Conservation (phyloP, 2,329 filamentous ascomycete species). For the Penicillium fuscoglaucum region DNA sequence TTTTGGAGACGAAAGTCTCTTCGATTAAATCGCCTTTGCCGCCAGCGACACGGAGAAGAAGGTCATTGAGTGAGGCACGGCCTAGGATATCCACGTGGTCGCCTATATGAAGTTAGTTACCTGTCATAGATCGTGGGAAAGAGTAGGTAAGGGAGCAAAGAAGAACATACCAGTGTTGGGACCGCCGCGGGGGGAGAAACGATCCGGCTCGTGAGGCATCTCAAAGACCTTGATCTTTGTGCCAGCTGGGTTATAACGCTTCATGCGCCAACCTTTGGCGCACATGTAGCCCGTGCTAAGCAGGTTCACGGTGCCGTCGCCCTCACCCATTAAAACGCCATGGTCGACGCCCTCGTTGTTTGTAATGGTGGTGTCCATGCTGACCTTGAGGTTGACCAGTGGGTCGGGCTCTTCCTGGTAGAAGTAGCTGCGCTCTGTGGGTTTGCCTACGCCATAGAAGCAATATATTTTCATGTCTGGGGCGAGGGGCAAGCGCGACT, state of each 20-base stretch:
- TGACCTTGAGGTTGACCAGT: conserved; percentile 56
- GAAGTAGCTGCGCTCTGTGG: conserved; percentile 88
- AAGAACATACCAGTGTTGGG: conserved; percentile 59
- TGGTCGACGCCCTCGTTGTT: conserved; percentile 62
- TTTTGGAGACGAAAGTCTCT: conserved; percentile 76
- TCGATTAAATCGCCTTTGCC: conserved; percentile 78
- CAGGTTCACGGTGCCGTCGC: conserved; percentile 94
- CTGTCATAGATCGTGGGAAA: background rate
- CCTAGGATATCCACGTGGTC: conserved; percentile 98
- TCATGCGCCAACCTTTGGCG: conserved; percentile 88
- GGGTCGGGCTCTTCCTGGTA: conserved; percentile 73
- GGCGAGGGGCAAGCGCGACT: conserved; percentile 80
- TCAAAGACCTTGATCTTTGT: conserved; percentile 82
- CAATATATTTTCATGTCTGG: conserved; percentile 93
- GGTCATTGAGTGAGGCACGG: conserved; percentile 81
- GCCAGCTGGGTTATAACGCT: conserved; percentile 86
- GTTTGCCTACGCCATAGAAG: conserved; percentile 93
- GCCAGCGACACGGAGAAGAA: conserved; percentile 82
- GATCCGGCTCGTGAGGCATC: conserved; percentile 94
- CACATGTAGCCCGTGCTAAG: conserved; percentile 96
- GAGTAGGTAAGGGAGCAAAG: conserved; percentile 26
- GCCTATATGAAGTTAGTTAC: conserved; percentile 45
- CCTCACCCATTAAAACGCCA: conserved; percentile 92
- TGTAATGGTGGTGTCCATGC: conserved; percentile 54
- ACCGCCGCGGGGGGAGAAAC: conserved; percentile 77